Conservation (phyloP, 176 grass and related monocot genomes). For the Lolium rigidum region DNA sequence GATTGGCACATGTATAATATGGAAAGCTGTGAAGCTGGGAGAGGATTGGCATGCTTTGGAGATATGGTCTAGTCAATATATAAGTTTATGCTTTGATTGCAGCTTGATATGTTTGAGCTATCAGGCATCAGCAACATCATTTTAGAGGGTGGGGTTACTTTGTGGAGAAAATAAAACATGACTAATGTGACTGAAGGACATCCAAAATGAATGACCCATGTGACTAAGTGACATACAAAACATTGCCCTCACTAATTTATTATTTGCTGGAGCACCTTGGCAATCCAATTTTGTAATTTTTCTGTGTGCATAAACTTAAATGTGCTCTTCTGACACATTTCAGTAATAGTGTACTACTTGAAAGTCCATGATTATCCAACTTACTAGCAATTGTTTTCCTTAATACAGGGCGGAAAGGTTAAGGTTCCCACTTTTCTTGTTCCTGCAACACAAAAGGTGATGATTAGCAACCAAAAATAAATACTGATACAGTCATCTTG, state of each 20-base stretch:
- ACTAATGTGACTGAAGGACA: not conserved
- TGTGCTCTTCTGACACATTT: slow-evolving; percentile 17
- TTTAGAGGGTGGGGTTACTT: not conserved
- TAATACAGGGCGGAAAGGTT: slow-evolving; percentile 81
- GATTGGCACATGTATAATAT: not conserved
- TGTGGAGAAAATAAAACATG: not conserved
- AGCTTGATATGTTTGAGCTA: not conserved
- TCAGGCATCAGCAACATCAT: not conserved
- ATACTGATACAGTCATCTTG: not conserved
- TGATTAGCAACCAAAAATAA: not conserved
- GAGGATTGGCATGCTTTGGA: not conserved
- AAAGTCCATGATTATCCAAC: slow-evolving; percentile 28
- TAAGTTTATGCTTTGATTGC: not conserved
- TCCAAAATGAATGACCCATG: not conserved
- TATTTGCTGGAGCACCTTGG: slow-evolving; percentile 4
- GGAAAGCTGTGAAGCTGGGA: not conserved
- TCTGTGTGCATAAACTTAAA: slow-evolving; percentile 16
- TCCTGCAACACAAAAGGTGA: slow-evolving; percentile 97
- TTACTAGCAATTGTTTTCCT: slow-evolving; percentile 33
- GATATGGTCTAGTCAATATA: slow-evolving; percentile 13
- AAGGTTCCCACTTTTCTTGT: slow-evolving; percentile 97
- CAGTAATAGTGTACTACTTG: not conserved
- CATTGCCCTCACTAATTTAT: not conserved
- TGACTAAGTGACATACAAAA: not conserved
- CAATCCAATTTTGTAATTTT: not conserved